A percentile compares a stretch with the other conserved stretches of the same genome.
phyloP scores from a whole-genome alignment of 2,329 filamentous ascomycete genomes.

The Sporothrix humicola region DNA sequence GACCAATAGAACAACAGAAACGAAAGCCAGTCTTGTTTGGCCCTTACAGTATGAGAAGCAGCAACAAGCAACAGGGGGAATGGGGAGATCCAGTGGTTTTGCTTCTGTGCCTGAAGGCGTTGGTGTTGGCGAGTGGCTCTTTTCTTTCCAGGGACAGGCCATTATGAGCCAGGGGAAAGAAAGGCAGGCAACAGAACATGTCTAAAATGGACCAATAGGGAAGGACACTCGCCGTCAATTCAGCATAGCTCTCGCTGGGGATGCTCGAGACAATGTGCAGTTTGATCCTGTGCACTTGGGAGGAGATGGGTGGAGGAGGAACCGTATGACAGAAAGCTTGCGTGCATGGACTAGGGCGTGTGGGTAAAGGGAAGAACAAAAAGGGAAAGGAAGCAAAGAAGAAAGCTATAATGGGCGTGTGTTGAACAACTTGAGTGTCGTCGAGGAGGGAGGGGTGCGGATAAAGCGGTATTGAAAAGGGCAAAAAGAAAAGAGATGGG shows the following conservation, averaged over 20 bases:
- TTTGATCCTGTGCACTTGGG: background rate
- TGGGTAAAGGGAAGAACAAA: background rate
- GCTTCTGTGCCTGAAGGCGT: background rate
- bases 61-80: background rate
- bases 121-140: conserved; percentile 25
- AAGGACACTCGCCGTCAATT: background rate
- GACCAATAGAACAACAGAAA: conserved; percentile 17
- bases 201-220: background rate
- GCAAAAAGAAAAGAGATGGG: background rate
- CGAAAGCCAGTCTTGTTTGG: background rate
- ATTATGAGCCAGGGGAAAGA: background rate
- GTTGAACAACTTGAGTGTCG: background rate
- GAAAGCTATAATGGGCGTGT: background rate
- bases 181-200: background rate
- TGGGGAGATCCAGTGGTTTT: background rate
- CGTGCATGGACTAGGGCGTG: conserved; percentile 18
- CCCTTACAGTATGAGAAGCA: background rate
- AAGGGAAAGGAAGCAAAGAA: background rate
- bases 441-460: conserved; percentile 5
- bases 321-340: conserved; percentile 25
- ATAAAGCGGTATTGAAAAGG: background rate
- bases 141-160: background rate
- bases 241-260: background rate
- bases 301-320: background rate
- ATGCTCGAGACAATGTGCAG: background rate